A percentile compares a stretch with the other conserved stretches of the same genome.
phyloP scores from a whole-genome alignment of 2,329 filamentous ascomycete genomes.

The Phoma herbarum region DNA sequence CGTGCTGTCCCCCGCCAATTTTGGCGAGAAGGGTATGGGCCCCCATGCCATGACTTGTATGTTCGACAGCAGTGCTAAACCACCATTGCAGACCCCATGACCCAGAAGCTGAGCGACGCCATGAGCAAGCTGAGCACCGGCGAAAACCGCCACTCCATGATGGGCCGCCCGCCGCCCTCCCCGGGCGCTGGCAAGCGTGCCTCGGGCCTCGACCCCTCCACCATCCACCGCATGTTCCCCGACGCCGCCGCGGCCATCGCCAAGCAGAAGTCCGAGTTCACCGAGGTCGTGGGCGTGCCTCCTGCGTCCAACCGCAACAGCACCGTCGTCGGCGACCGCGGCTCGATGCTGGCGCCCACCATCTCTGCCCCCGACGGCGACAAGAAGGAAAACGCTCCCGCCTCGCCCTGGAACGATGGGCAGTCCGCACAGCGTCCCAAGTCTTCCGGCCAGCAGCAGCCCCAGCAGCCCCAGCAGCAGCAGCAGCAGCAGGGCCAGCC shows the following conservation, averaged over 20 bases:
- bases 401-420: slow-evolving; percentile 80
- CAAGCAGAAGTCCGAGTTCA: slow-evolving; percentile 97
- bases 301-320: slow-evolving; percentile 95
- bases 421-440: slow-evolving; percentile 70
- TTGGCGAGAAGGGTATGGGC: slow-evolving; percentile 92
- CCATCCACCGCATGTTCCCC: slow-evolving; percentile 98
- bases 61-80: too few species aligned
- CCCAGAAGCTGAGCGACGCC: slow-evolving; percentile 91
- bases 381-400: slow-evolving; percentile 69
- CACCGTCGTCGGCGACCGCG: slow-evolving; percentile 78
- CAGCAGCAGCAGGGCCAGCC: slow-evolving; percentile 60
- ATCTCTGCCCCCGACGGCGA: slow-evolving; percentile 75
- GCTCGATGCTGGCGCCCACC: slow-evolving; percentile 76
- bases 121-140: slow-evolving; percentile 95
- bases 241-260: slow-evolving; percentile 98
- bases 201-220: slow-evolving; percentile 90
- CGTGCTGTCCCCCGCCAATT: slow-evolving; percentile 91
- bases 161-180: slow-evolving; percentile 75
- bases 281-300: slow-evolving; percentile 89
- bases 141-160: slow-evolving; percentile 84
- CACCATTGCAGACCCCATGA: slow-evolving; percentile 99
- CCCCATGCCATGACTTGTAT: too few species aligned
- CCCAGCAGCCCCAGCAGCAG: slow-evolving; percentile 55
- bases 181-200: slow-evolving; percentile 79
- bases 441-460: slow-evolving; percentile 75